Evolutionary conservation across 768 basidiomycete genomes (phyloP), one percentile per base, ranked within the genome.

Genomic region (Termitomyces sp.): DNA sequence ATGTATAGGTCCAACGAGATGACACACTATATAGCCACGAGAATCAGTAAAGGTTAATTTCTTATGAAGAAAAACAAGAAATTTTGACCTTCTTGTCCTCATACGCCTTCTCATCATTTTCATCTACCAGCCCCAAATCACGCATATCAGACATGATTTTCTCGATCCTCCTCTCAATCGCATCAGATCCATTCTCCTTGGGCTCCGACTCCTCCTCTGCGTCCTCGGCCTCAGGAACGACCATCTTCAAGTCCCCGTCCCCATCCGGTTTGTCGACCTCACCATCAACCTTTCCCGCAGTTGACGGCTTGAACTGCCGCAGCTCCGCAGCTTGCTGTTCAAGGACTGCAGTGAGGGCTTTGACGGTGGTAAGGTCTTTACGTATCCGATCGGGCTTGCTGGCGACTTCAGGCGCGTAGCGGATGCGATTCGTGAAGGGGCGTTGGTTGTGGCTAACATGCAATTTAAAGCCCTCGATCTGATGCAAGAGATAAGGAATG

Each of bases 401-500:
- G 22, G 92, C 86, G 22, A 89, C 81, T 65, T 92, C 86, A 24
- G 95, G 93, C 5, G 95, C 83, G 65, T 84, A 85, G 48, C 93
- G 87, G 57, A 92, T 74, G 62, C 87, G 80, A 65, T 88, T 89
- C 56, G 85, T 80, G 72, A 54, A 91, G 33, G 92, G 88, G 60
- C 83, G 86, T 52, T 81, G 76, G 66, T 85, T 90, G 68, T 91
- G 92, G 32, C 87, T 84, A 64, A 94, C 88, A 71, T 97, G 94
- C 49, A 97, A 76, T 66, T 93, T 95, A 78, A 98, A 97, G 54
- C 89, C 91, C 68, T 95, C 93, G 66, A 98, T 92, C 94, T 97
- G 64, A 9, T 54, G 55, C 54, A 58, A 24, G n/a, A 32, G 43
- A 51, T 54, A 40, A 60, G 24, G 24, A 32, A 18, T 32, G 51